Base-by-base conservation (phyloP, 345 rosid genomes). In the Rhizophora mangle region DNA sequence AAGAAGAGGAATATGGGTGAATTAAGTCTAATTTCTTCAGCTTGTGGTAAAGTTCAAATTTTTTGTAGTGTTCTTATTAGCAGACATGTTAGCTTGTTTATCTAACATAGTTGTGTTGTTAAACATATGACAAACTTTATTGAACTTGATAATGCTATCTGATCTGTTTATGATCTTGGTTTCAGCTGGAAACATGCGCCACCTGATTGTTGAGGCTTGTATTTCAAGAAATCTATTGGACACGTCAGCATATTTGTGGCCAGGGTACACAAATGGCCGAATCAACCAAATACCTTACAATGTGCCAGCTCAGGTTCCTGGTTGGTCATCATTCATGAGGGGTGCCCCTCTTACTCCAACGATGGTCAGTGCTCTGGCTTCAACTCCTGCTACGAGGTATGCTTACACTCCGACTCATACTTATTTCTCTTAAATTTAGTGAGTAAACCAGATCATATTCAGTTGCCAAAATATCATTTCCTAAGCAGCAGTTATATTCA, bases 341-440 rank as follows among this genome's bases (percentile, higher is more conserved):
- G 96, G 99, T 37, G 84, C 84, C 43, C 86, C 91, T 56, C 82
- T 95, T 74, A 84, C 91, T 68, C 89, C 96, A 24, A 37, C 83
- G 51, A 69, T 89, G 83, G 68, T 73, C 77, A 90, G 72, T 68
- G 74, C 87, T 68, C 71, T 95, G 73, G 83, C 85, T 80, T 80
- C 89, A 75, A 85, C 88, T 82, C 96, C 99, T 71, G 97, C 97
- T 80, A 80, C 97, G 82, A 84, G 99, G 97, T 95, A 85, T 80
- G 81, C 49, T 15, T 43, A 43, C 4, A 43, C 49, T 15, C 49
- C 4, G 1, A 2, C 56, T 54, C 13, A 18, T 60, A 30, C 29
- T 54, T 51, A 19, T 60, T 65, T 53, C 65, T 72, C 62, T 53
- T 39, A 56, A 62, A 72, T n/a, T 68, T 30, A 46, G 16, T 59